phyloP scores from a whole-genome alignment of 495 filamentous ascomycete species.

The Hypoxylon lenormandii region DNA sequence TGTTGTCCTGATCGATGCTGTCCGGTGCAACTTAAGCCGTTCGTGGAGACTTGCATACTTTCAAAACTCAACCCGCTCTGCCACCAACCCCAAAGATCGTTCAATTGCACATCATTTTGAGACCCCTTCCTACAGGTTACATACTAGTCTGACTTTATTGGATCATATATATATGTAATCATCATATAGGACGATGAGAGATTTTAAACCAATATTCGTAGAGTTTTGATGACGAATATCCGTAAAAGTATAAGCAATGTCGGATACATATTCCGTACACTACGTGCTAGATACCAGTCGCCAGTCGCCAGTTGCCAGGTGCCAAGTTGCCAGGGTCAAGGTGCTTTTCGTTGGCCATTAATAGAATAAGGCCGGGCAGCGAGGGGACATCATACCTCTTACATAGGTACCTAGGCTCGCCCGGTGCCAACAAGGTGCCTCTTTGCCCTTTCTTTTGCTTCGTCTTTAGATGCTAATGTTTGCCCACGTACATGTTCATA shows the following conservation, averaged over 20 bases:
- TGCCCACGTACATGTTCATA: neutral
- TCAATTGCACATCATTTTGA: conserved; percentile 20
- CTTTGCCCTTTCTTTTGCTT: neutral
- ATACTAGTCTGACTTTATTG: conserved; percentile 23
- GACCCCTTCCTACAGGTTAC: neutral
- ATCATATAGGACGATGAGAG: conserved; percentile 22
- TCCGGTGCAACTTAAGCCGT: neutral
- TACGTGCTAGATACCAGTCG: too few relatives aligned
- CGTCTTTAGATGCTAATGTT: neutral
- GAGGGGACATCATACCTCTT: too few relatives aligned
- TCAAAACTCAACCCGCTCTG: conserved; percentile 14
- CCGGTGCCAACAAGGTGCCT: conserved; percentile 32
- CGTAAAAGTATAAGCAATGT: conserved; percentile 1
- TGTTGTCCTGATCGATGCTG: neutral
- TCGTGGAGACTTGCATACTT: neutral
- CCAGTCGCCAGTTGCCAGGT: neutral
- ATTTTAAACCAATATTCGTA: conserved; percentile 2
- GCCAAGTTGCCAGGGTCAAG: conserved; percentile 4
- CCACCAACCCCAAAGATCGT: conserved; percentile 9
- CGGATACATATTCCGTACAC: too few relatives aligned
- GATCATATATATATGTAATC: conserved; percentile 16
- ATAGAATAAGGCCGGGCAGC: too few relatives aligned
- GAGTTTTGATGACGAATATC: conserved; percentile 31
- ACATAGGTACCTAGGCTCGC: conserved; percentile 5
- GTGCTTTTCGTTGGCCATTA: too few relatives aligned